Percentiles rank a stretch among this genome's conserved stretches.
phyloP scores from a whole-genome alignment of 805 yeast species.

The Pichia nanzhaoensis region DNA sequence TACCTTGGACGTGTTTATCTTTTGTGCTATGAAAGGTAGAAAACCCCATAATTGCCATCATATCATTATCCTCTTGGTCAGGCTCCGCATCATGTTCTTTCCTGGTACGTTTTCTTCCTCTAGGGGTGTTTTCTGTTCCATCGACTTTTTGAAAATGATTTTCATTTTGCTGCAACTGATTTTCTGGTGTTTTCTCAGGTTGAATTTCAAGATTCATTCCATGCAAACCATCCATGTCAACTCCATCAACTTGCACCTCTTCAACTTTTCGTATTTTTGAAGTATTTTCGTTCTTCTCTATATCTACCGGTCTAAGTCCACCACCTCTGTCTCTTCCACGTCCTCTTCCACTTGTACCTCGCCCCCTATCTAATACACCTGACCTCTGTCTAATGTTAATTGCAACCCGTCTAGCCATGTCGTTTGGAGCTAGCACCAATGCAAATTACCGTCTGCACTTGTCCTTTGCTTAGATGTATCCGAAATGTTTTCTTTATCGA shows the following conservation, averaged over 20 bases:
- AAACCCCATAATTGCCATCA: constrained; percentile 53
- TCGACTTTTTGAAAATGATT: not conserved
- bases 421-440: not conserved
- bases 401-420: constrained; percentile 15
- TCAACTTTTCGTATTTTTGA: no score
- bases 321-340: not conserved
- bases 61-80: constrained; percentile 19
- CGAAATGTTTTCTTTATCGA: not conserved
- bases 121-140: not conserved
- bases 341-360: not conserved
- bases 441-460: no score
- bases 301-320: no score
- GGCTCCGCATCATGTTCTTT: constrained; percentile 6
- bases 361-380: not conserved
- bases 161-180: not conserved
- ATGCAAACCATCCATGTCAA: not conserved
- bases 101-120: constrained; percentile 2
- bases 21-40: constrained; percentile 49
- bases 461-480: no score
- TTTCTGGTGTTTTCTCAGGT: not conserved
- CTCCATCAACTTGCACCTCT: no score
- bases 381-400: constrained; percentile 9
- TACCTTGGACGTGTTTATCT: constrained; percentile 47
- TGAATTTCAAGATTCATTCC: no score
- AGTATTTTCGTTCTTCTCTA: no score